Conservation (phyloP, 495 filamentous ascomycete species). For the Aspergillus ostianus region DNA sequence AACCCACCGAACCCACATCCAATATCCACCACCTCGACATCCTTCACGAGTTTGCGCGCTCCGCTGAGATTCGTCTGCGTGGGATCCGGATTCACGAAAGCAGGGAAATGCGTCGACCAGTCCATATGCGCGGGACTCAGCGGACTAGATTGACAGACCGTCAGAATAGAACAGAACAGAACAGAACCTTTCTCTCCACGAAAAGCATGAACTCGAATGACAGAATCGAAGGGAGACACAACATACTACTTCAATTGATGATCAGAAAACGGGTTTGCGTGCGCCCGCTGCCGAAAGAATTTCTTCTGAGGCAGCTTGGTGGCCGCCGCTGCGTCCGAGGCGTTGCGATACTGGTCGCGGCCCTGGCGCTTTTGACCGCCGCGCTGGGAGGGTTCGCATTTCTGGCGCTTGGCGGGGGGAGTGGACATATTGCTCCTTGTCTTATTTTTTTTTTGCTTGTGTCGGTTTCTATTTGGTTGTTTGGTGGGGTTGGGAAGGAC, state of each 20-base stretch:
- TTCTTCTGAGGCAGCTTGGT: conserved; percentile 78
- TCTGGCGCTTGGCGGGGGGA: conserved; percentile 24
- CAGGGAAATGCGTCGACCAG: conserved; percentile 84
- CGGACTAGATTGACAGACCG: conserved; percentile 55
- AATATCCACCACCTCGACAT: conserved; percentile 93
- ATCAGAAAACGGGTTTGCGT: conserved; percentile 97
- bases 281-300: conserved; percentile 93
- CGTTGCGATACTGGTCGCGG: conserved; percentile 20
- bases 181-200: not conserved
- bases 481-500: not conserved
- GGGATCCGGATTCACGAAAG: conserved; percentile 49
- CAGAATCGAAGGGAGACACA: too few relatives aligned
- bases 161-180: conserved; percentile 1
- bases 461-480: not conserved
- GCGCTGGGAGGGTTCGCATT: conserved; percentile 68
- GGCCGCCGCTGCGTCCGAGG: conserved; percentile 18
- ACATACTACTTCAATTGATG: conserved; percentile 83
- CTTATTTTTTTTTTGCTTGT: too few relatives aligned
- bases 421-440: too few relatives aligned
- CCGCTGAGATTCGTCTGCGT: conserved; percentile 34
- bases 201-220: not conserved
- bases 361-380: conserved; percentile 61
- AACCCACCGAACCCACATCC: conserved; percentile 95
- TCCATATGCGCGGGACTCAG: conserved; percentile 79
- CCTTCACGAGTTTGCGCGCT: conserved; percentile 51